Percentiles rank a stretch among this genome's conserved stretches.
phyloP scores from a whole-genome alignment of 805 yeast genomes.

The Schwanniomyces sp. region DNA sequence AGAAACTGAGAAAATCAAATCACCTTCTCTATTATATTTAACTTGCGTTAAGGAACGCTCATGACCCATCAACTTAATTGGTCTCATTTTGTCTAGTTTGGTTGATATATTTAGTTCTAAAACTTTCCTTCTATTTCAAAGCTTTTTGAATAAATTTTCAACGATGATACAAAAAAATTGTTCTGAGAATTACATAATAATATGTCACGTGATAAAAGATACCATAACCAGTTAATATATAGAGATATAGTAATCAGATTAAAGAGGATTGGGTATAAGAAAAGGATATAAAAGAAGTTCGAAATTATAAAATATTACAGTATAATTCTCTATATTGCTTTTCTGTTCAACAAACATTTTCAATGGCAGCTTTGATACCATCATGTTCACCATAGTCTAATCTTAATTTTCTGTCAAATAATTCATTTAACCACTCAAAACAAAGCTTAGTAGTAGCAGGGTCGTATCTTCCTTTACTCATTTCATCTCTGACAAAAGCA shows the following conservation, averaged over 20 bases:
- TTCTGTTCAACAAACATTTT: slow-evolving; percentile 56
- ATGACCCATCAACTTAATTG: slow-evolving; percentile 80
- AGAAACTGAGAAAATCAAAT: slow-evolving; percentile 85
- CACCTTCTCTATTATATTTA: slow-evolving; percentile 94
- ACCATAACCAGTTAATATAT: not conserved
- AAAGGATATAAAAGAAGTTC: too few species aligned
- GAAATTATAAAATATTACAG: not conserved
- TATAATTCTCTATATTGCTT: too few species aligned
- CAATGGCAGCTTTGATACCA: slow-evolving; percentile 49
- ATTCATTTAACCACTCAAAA: slow-evolving; percentile 64
- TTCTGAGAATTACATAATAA: slow-evolving; percentile 3
- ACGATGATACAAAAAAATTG: slow-evolving; percentile 5
- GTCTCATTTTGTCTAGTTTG: slow-evolving; percentile 33
- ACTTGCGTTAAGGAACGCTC: slow-evolving; percentile 97
- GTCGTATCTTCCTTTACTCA: slow-evolving; percentile 78
- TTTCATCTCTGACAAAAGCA: slow-evolving; percentile 78
- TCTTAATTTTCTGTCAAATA: slow-evolving; percentile 67
- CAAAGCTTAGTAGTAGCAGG: slow-evolving; percentile 72
- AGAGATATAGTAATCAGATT: not conserved
- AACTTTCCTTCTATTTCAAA: not conserved
- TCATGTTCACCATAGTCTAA: slow-evolving; percentile 66
- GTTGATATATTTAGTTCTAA: not conserved
- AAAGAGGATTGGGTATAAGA: too few species aligned
- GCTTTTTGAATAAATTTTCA: slow-evolving; percentile 9
- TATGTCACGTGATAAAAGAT: slow-evolving; percentile 2